Percentiles rank a stretch among this genome's conserved stretches.
These are phyloP conservation scores for Magnusiomyces suaveolens DNA, from an alignment of 1,139 yeast genomes.

Conservation along the genomic window DNA sequence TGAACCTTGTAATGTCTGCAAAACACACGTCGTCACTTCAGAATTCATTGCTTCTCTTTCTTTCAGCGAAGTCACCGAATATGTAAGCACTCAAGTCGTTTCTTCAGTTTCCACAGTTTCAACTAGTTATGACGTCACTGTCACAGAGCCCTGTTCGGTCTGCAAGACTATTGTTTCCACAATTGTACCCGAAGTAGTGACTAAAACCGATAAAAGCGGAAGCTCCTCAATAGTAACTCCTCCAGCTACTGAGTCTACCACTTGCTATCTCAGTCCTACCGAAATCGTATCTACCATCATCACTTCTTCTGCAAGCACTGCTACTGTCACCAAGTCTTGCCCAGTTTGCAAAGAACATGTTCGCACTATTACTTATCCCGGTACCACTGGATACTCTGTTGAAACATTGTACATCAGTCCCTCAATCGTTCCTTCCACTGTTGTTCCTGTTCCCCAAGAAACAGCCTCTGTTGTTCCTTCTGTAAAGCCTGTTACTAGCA, in stretches of 20 bases:
- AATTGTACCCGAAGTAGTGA: neutral
- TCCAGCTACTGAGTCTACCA: neutral
- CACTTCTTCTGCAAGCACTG: constrained; percentile 6
- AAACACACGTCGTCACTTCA: constrained; percentile 4
- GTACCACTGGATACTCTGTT: neutral
- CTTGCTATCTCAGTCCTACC: constrained; percentile 6
- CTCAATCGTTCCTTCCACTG: neutral
- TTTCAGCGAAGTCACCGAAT: neutral
- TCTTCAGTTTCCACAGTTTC: neutral
- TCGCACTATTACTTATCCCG: neutral
- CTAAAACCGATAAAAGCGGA: neutral
- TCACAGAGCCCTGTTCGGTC: neutral
- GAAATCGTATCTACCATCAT: neutral
- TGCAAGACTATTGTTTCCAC: constrained; percentile 8
- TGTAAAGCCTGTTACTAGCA: no score
- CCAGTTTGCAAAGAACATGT: neutral
- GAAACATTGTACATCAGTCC: neutral
- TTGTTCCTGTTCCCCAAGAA: neutral
- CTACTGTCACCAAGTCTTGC: constrained; percentile 3
- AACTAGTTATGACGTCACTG: constrained; percentile 1
- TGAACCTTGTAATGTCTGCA: constrained; percentile 2
- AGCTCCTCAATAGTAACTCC: no score
- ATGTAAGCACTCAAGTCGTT: constrained; percentile 1
- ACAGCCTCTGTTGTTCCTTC: neutral
- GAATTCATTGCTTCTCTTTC: neutral